These are phyloP conservation scores for Phytophthora meadii DNA, from an alignment of 352 stramenopile species.

Conservation along the genomic window DNA sequence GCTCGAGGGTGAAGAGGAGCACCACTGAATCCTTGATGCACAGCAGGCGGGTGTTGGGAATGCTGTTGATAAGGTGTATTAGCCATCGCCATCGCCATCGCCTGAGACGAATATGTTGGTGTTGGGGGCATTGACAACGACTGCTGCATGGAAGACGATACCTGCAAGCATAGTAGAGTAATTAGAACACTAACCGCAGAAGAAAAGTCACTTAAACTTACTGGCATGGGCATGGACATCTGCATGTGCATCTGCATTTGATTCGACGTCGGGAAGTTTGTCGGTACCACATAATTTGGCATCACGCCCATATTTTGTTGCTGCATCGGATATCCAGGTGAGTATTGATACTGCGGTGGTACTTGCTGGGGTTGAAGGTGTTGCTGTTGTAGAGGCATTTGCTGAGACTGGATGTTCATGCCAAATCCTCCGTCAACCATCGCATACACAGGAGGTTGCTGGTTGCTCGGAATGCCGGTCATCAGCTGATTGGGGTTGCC, in stretches of 20 bases:
- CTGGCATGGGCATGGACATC: conserved; percentile 38
- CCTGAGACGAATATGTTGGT: conserved; percentile 41
- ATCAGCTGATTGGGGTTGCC: conserved; percentile 38
- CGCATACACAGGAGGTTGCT: conserved; percentile 47
- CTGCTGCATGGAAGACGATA: conserved; percentile 35
- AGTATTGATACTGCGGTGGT: conserved; percentile 39
- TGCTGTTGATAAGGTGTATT: conserved; percentile 43
- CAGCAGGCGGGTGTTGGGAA: conserved; percentile 19
- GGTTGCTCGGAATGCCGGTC: conserved; percentile 19
- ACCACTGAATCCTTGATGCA: conserved; percentile 49
- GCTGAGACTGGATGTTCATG: conserved; percentile 41
- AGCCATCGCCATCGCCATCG: conserved; percentile 44
- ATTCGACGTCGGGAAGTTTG: conserved; percentile 41
- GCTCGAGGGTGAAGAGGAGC: conserved; percentile 45
- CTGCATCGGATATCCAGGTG: conserved; percentile 54
- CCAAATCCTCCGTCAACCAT: conserved; percentile 55
- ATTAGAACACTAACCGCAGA: conserved; percentile 13
- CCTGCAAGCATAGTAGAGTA: conserved; percentile 17
- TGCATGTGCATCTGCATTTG: conserved; percentile 56
- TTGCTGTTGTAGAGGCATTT: conserved; percentile 33
- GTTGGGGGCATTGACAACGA: conserved; percentile 39
- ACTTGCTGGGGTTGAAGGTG: conserved; percentile 35
- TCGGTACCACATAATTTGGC: conserved; percentile 61
- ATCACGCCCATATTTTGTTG: conserved; percentile 47
- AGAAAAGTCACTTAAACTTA: conserved; percentile 22